Base-by-base conservation (phyloP, 2,329 filamentous ascomycete genomes). In the Phyllosticta citrichinensis region DNA sequence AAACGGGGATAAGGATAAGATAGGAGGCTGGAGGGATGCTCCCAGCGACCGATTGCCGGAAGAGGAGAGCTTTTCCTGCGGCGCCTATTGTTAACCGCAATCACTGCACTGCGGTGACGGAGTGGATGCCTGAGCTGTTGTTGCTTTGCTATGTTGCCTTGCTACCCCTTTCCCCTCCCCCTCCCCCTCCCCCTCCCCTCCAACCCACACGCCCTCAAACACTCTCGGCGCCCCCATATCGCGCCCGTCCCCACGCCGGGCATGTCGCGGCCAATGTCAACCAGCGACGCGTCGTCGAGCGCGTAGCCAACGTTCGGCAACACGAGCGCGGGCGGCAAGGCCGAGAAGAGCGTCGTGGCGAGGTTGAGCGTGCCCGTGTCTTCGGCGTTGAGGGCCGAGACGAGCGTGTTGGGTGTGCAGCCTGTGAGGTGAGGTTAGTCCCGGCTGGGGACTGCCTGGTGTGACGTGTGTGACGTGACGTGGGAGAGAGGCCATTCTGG, bases 351-450 rank as follows among this genome's bases (percentile, higher is more conserved):
- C 2, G 69, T 69, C 56, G 80, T 78, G 9, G 76, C 71, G 53
- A 79, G 68, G 62, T 81, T 81, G 14, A 73, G 66, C 1, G 79
- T 82, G n/a, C 79, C 80, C 1, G 76, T 70, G 61, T 82, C 80
- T 40, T 80, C 76, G 27, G 70, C 74, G 65, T 76, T 77, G 52
- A 82, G 74, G 0, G 79, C 77, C 14, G 77, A 79, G 61, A 81
- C 68, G 52, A 82, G 73, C 47, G 78, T 77, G 1, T 78, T 75
- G 50, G 80, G 76, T 20, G 75, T 73, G 66, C 79, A 82, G 52
- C 72, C 78, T 79, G 10, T 35, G 33, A 35, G 33, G 14, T 6
- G 33, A 3, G n/a, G n/a, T n/a, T n/a, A n/a, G n/a, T n/a, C n/a
- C n/a, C n/a, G n/a, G n/a, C n/a, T n/a, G n/a, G n/a, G n/a, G n/a